Conservation (phyloP, 2,329 filamentous ascomycete genomes). For the Aspergillus costaricaensis region DNA sequence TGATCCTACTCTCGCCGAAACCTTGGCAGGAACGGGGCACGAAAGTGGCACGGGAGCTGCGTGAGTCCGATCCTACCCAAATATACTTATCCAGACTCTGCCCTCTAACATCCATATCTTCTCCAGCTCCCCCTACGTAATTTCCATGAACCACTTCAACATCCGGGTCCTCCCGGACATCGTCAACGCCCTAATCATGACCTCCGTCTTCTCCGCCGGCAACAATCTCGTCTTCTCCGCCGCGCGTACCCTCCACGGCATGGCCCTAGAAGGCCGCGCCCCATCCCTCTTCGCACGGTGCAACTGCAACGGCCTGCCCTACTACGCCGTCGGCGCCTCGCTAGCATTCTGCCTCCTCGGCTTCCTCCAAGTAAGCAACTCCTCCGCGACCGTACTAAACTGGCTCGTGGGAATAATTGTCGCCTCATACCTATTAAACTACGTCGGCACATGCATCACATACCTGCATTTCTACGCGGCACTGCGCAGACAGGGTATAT, state of each 20-base stretch:
- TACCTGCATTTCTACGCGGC: conserved; percentile 72
- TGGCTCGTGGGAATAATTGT: conserved; percentile 37
- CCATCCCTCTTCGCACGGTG: conserved; percentile 50
- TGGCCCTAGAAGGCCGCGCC: conserved; percentile 66
- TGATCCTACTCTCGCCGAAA: conserved; percentile 59
- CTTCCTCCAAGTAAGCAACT: conserved; percentile 69
- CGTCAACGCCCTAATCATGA: conserved; percentile 69
- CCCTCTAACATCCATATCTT: background rate
- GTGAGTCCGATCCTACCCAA: conserved; percentile 9
- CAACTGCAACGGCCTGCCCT: conserved; percentile 65
- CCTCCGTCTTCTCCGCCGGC: conserved; percentile 65
- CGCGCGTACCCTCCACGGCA: conserved; percentile 63
- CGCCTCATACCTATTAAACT: conserved; percentile 33
- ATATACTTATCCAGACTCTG: background rate
- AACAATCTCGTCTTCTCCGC: conserved; percentile 67
- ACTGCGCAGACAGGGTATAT: conserved; percentile 65
- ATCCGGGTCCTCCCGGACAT: conserved; percentile 65
- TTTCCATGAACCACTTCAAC: conserved; percentile 64
- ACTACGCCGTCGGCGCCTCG: conserved; percentile 66
- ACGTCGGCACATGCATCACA: conserved; percentile 63
- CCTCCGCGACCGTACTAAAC: conserved; percentile 63
- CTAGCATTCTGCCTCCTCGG: conserved; percentile 67
- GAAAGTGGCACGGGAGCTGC: conserved; percentile 61
- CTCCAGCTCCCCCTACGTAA: conserved; percentile 60
- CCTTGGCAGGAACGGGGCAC: conserved; percentile 44